These are phyloP conservation scores for Musa beccarii DNA, from an alignment of 176 grass and related monocot genomes.

Conservation along the genomic window DNA sequence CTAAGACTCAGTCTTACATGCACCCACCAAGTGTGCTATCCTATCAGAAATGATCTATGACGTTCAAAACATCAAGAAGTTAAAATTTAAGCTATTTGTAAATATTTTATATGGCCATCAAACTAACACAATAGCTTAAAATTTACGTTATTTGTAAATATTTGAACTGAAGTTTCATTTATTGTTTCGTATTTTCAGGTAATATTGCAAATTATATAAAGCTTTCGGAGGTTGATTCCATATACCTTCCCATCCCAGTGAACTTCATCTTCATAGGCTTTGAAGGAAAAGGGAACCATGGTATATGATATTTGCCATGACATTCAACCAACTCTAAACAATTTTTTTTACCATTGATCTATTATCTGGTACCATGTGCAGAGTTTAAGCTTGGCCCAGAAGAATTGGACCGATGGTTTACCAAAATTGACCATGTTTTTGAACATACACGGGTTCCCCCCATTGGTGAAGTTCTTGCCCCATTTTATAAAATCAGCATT, in stretches of 20 bases:
- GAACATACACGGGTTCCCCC: constrained; percentile 86
- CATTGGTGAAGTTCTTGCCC: constrained; percentile 75
- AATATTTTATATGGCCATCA: background rate
- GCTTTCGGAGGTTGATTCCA: constrained; percentile 65
- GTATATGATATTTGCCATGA: constrained; percentile 34
- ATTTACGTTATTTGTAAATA: background rate
- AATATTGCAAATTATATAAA: constrained; percentile 74
- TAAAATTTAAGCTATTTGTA: constrained; percentile 1
- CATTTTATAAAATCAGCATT: constrained; percentile 75
- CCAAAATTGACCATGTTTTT: constrained; percentile 95
- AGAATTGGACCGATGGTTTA: constrained; percentile 88
- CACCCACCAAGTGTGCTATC: background rate
- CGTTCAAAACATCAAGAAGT: background rate
- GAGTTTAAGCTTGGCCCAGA: constrained; percentile 74
- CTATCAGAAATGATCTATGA: background rate
- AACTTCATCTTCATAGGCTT: constrained; percentile 97
- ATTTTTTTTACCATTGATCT: background rate
- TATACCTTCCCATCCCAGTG: constrained; percentile 80
- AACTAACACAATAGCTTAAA: background rate
- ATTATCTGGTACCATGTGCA: constrained; percentile 6
- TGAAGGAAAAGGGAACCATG: constrained; percentile 86
- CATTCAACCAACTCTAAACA: constrained; percentile 1
- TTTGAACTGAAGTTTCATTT: background rate
- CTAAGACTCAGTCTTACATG: too few species aligned
- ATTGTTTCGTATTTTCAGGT: constrained; percentile 35